These are phyloP conservation scores for Ganoderma resinaceum DNA, from an alignment of 1,284 basidiomycete genomes.

Conservation along the genomic window DNA sequence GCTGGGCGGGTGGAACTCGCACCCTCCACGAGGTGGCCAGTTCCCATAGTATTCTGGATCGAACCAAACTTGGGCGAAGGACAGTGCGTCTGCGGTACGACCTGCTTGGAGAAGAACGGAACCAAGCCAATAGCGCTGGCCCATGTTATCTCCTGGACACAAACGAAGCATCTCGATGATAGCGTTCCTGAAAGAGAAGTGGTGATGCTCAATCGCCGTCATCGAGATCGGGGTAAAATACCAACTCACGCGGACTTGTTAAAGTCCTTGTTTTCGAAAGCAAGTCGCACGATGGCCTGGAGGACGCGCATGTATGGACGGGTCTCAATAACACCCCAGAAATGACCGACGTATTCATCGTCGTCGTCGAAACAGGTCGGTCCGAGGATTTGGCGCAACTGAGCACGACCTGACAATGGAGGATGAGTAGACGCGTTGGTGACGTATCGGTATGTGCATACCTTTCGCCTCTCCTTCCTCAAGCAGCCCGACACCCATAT, in stretches of 20 bases:
- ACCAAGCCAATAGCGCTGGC: conserved; percentile 42
- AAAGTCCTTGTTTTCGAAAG: conserved; percentile 43
- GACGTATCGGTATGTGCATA: background rate
- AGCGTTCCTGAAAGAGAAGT: conserved; percentile 36
- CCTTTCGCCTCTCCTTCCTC: conserved; percentile 31
- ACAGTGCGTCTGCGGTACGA: conserved; percentile 41
- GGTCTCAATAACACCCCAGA: conserved; percentile 48
- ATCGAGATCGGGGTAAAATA: background rate
- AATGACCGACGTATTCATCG: conserved; percentile 42
- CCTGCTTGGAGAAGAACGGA: conserved; percentile 39
- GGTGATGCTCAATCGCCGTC: background rate
- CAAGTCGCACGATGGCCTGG: conserved; percentile 44
- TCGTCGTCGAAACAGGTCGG: conserved; percentile 48
- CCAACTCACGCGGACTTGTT: conserved; percentile 44
- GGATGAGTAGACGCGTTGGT: background rate
- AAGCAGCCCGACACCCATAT: conserved; percentile 31
- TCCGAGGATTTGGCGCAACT: conserved; percentile 41
- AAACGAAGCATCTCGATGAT: conserved; percentile 49
- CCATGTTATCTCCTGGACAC: conserved; percentile 44
- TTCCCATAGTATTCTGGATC: conserved; percentile 19
- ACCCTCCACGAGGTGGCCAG: conserved; percentile 37
- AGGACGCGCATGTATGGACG: conserved; percentile 54
- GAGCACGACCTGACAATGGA: conserved; percentile 37
- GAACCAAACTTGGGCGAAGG: conserved; percentile 42
- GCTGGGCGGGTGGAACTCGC: conserved; percentile 36